Evolutionary conservation across 345 rosid genomes (phyloP), one percentile per base, ranked within the genome.

Genomic region (Citrus glauca): DNA sequence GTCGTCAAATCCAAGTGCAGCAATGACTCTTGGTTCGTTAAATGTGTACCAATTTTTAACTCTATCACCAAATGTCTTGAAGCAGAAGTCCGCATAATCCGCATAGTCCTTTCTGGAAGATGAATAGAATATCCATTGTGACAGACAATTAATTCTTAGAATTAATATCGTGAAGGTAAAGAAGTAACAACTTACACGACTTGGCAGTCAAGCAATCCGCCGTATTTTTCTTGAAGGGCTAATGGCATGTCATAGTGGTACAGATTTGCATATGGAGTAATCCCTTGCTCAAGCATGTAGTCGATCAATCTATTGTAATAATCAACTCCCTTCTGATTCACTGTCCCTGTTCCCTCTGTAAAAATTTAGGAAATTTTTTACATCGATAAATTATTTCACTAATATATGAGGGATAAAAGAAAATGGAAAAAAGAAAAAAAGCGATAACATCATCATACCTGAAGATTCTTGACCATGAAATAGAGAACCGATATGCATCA

Each of bases 11-110:
- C 93, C 95, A 32, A 89, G 87, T 16, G 89, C 89, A 66, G 95
- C 90, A 57, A 87, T 71, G 3, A 89, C 78, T 75, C 91, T 84
- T 1, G 93, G 95, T 74, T 91, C 93, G 30, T 91, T 91, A 55
- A 90, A 87, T 53, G 95, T 90, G 74, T 86, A 82, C 95, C 92
- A 91, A 60, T 90, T 90, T 82, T 90, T 91, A 25, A 90, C 92
- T 67, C 92, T 72, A 63, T 90, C 93, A 3, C 93, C 93, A 64
- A 83, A 91, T 30, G 83, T 72, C 80, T 87, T 87, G 85, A 91
- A 91, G 80, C 93, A 90, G 57, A 91, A 90, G 0, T 91, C 93
- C 10, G 91, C 91, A 84, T 83, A 91, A 79, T 88, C 84, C 0
- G 87, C 89, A 66, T 74, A 91, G 76, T 90, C 93, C 59, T 86